These are phyloP conservation scores for Zelopaecilomyces penicillatus DNA, from an alignment of 2,329 filamentous ascomycete species.

Conservation along the genomic window DNA sequence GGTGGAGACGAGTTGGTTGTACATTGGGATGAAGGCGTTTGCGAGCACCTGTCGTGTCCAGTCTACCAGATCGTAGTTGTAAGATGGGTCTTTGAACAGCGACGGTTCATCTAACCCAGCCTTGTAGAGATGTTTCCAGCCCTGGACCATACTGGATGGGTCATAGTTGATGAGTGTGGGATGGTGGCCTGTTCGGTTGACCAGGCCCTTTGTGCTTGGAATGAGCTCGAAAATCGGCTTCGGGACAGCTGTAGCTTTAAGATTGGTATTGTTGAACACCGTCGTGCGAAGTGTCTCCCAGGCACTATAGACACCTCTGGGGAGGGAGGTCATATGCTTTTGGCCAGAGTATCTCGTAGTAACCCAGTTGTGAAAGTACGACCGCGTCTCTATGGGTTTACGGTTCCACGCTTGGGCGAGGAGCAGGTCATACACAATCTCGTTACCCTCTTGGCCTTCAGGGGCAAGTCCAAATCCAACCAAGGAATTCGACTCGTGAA, in stretches of 20 bases:
- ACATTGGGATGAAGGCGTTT: slow-evolving; percentile 35
- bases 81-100: slow-evolving; percentile 34
- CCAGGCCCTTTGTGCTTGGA: slow-evolving; percentile 32
- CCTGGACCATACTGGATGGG: slow-evolving; percentile 26
- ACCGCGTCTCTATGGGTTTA: slow-evolving; percentile 31
- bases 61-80: slow-evolving; percentile 40
- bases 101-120: slow-evolving; percentile 22
- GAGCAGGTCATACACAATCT: slow-evolving; percentile 42
- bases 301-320: slow-evolving; percentile 28
- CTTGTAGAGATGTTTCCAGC: slow-evolving; percentile 30
- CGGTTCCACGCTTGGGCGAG: slow-evolving; percentile 42
- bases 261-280: slow-evolving; percentile 41
- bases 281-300: slow-evolving; percentile 37
- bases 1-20: slow-evolving; percentile 26
- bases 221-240: slow-evolving; percentile 38
- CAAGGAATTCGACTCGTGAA: slow-evolving; percentile 30
- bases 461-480: slow-evolving; percentile 40
- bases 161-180: slow-evolving; percentile 34
- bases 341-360: slow-evolving; percentile 29
- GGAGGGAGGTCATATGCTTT: slow-evolving; percentile 11
- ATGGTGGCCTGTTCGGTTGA: slow-evolving; percentile 31
- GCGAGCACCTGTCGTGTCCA: slow-evolving; percentile 39
- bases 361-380: slow-evolving; percentile 40
- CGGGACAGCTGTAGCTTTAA: slow-evolving; percentile 30
- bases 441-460: slow-evolving; percentile 44